phyloP scores from a whole-genome alignment of 1,284 basidiomycete species.

The Wallemia ichthyophaga region DNA sequence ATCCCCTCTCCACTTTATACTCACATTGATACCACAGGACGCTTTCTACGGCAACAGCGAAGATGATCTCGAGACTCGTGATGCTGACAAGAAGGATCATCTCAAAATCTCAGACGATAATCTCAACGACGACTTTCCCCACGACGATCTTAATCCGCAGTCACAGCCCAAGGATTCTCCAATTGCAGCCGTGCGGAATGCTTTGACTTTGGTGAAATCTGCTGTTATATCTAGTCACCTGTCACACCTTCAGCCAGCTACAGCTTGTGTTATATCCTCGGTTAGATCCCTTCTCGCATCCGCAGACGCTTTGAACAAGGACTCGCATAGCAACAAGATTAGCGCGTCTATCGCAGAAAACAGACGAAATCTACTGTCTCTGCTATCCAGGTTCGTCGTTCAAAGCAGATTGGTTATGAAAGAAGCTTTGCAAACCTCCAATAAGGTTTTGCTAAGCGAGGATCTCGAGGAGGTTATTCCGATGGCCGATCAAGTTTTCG shows the following conservation, averaged over 20 bases:
- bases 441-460: slow-evolving; percentile 10
- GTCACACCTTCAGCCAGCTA: slow-evolving; percentile 22
- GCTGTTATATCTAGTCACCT: slow-evolving; percentile 45
- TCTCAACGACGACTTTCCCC: slow-evolving; percentile 6
- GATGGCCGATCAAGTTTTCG: slow-evolving; percentile 30
- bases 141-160: neutral
- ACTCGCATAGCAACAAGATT: slow-evolving; percentile 36
- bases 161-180: slow-evolving; percentile 6
- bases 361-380: slow-evolving; percentile 40
- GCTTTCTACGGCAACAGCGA: slow-evolving; percentile 2
- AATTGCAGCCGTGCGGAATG: slow-evolving; percentile 13
- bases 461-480: slow-evolving; percentile 43
- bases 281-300: slow-evolving; percentile 65
- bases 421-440: slow-evolving; percentile 9
- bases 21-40: neutral
- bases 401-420: slow-evolving; percentile 50
- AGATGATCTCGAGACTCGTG: neutral
- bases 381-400: slow-evolving; percentile 52
- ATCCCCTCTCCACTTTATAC: slow-evolving; percentile 5
- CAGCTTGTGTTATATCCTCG: slow-evolving; percentile 61
- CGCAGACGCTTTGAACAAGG: slow-evolving; percentile 57
- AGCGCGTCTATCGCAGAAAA: slow-evolving; percentile 39
- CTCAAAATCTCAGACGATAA: slow-evolving; percentile 24
- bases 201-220: slow-evolving; percentile 51
- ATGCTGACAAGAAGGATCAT: slow-evolving; percentile 1